Evolutionary conservation across 2,329 filamentous ascomycete genomes (phyloP), one percentile per base, ranked within the genome.

Genomic region (Laburnicola sp.): DNA sequence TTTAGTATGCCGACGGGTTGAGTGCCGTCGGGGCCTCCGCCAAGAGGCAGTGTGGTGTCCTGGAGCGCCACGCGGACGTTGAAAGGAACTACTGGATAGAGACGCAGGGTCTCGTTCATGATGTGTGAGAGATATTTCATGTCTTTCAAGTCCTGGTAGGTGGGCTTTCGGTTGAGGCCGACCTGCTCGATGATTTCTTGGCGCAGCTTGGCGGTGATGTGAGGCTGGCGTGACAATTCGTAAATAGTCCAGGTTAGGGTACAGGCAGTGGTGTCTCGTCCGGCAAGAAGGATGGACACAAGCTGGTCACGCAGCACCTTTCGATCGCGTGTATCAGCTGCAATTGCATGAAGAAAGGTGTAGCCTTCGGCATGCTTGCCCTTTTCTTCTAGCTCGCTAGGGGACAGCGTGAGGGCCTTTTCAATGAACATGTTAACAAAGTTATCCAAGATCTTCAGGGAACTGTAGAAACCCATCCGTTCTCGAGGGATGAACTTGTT

Each of bases 321-420:
- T 23, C 76, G 70, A 55, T 80, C 76, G 30, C 88, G 84, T 0
- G 91, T 96, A 75, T 90, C 92, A 34, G 81, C 80, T 38, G 91
- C 90, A 2, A 97, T 82, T 27, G 90, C 88, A 73, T 96, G 88
- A 21, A 96, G 81, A 75, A 97, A 96, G 1, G 88, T 95, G 72
- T 94, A 92, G 40, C 81, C 82, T 56, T 81, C 76, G 66, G 89
- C 87, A 6, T 83, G 83, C 66, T 89, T 91, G 49, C 82, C 82
- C 74, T 88, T 90, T 54, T 84, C 80, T 42, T 86, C 84, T 1
- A 95, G 82, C 70, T 96, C 89, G 28, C 84, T 83, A 0, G 83
- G 81, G 2, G 82, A 83, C 30, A 96, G 80, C 3, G 78, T 78
- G 5, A 96, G 81, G 0, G 89, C 84, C 8, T 82, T 80, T 45